Percentiles rank a stretch among this genome's conserved stretches.
These are phyloP conservation scores for Teunomyces panamensis DNA, from an alignment of 805 yeast genomes.

Conservation along the genomic window DNA sequence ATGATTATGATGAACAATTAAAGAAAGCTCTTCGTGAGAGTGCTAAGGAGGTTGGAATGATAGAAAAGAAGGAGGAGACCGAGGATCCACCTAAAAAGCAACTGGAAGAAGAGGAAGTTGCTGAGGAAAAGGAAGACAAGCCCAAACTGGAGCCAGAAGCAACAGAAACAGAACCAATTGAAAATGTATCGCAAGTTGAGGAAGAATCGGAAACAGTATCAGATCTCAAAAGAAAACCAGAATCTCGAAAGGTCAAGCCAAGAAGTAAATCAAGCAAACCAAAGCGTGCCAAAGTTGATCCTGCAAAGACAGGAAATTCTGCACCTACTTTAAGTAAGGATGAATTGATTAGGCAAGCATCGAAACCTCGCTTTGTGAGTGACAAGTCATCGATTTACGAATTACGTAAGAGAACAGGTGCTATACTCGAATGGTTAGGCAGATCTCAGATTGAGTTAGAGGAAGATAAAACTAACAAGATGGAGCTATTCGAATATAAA, in stretches of 20 bases:
- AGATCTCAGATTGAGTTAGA: slow-evolving; percentile 82
- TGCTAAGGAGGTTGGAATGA: slow-evolving; percentile 45
- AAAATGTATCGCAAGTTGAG: slow-evolving; percentile 3
- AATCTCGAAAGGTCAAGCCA: slow-evolving; percentile 5
- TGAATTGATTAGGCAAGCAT: slow-evolving; percentile 62
- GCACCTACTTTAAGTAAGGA: slow-evolving; percentile 26
- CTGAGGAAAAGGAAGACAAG: slow-evolving; percentile 6
- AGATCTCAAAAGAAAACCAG: slow-evolving; percentile 4
- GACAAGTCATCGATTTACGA: slow-evolving; percentile 73
- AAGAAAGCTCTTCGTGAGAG: slow-evolving; percentile 55
- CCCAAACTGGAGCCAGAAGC: not conserved
- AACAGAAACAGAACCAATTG: not conserved
- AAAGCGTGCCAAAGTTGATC: slow-evolving; percentile 1
- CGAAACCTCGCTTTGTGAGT: slow-evolving; percentile 81
- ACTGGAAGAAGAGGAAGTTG: slow-evolving; percentile 4
- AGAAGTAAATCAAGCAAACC: not conserved
- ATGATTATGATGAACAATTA: slow-evolving; percentile 40
- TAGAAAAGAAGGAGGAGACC: slow-evolving; percentile 16
- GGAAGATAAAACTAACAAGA: slow-evolving; percentile 62
- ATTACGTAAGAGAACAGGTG: slow-evolving; percentile 83
- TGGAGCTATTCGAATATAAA: slow-evolving; percentile 45
- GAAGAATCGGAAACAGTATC: slow-evolving; percentile 3
- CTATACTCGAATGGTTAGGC: slow-evolving; percentile 87
- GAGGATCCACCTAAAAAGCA: not conserved
- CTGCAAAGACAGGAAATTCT: not conserved